Evolutionary conservation across 2,329 filamentous ascomycete genomes (phyloP).

Genomic region (Colletotrichum nymphaeae): DNA sequence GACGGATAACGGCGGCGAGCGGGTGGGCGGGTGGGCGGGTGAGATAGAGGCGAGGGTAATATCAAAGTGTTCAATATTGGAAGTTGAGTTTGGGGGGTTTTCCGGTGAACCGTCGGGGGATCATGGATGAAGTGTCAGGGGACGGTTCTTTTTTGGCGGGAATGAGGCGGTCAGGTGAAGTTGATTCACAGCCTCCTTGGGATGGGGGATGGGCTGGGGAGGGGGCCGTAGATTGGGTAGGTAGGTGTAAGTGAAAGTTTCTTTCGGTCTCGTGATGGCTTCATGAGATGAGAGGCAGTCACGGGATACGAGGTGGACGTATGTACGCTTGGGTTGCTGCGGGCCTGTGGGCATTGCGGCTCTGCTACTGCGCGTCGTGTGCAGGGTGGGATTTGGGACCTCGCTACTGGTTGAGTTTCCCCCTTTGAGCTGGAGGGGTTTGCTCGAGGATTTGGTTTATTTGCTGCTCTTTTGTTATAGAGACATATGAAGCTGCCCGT

Average conservation of each 20-base stretch:
- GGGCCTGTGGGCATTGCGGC: neutral
- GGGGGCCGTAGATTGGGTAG: neutral
- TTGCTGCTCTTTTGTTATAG: no score
- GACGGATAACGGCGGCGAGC: neutral
- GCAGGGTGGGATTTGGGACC: neutral
- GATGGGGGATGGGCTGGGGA: neutral
- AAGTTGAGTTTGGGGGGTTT: neutral
- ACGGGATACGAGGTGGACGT: slow-evolving; percentile 4
- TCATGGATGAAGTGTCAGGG: neutral
- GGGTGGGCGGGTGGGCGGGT: no score
- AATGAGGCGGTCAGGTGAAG: neutral
- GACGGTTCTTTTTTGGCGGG: neutral
- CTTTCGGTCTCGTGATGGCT: slow-evolving; percentile 27
- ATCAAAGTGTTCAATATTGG: neutral
- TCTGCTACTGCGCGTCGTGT: neutral
- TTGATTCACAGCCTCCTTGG: neutral
- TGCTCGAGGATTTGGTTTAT: neutral
- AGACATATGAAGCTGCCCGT: no score
- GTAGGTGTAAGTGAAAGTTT: neutral
- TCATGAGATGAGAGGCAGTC: slow-evolving; percentile 11
- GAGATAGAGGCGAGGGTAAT: neutral
- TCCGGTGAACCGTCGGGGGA: neutral
- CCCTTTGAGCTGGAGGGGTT: no score
- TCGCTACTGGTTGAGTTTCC: neutral
- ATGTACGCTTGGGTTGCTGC: neutral